Conservation (phyloP, 805 yeast species). For the Candida montana region DNA sequence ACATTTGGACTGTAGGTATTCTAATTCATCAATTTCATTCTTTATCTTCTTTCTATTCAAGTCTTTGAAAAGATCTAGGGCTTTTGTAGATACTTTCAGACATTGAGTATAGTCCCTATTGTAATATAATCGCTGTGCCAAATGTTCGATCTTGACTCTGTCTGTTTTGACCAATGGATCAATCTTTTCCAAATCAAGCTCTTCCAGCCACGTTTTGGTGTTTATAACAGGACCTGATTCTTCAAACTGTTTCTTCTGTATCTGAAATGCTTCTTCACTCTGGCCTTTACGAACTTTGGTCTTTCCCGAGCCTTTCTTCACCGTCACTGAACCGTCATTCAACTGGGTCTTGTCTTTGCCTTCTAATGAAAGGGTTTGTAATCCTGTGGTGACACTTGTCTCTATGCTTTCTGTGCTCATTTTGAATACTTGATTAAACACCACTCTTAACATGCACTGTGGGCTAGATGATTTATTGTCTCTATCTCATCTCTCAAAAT, state of each 20-base stretch:
- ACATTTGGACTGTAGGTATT: constrained; percentile 39
- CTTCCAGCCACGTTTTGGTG: constrained; percentile 39
- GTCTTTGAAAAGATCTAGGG: constrained; percentile 31
- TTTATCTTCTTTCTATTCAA: constrained; percentile 38
- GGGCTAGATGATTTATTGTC: not conserved
- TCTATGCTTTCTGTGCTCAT: not conserved
- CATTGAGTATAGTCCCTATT: constrained; percentile 48
- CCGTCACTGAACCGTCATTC: constrained; percentile 35
- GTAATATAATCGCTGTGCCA: constrained; percentile 61
- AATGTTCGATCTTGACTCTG: constrained; percentile 49
- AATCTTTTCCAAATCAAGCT: constrained; percentile 22
- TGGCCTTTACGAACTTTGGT: constrained; percentile 61
- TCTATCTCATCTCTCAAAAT: not conserved
- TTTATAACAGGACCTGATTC: constrained; percentile 54
- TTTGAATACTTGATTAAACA: not conserved
- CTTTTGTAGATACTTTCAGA: constrained; percentile 35
- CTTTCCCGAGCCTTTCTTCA: constrained; percentile 42
- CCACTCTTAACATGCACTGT: constrained; percentile 3
- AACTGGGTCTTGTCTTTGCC: constrained; percentile 18
- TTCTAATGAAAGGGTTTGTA: not conserved
- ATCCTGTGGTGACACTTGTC: not conserved
- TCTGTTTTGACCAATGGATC: constrained; percentile 43
- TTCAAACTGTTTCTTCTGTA: constrained; percentile 47
- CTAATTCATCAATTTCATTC: constrained; percentile 47
- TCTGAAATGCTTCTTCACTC: constrained; percentile 52